phyloP scores from a whole-genome alignment of 2,329 filamentous ascomycete species.

The Colletotrichum tropicale region DNA sequence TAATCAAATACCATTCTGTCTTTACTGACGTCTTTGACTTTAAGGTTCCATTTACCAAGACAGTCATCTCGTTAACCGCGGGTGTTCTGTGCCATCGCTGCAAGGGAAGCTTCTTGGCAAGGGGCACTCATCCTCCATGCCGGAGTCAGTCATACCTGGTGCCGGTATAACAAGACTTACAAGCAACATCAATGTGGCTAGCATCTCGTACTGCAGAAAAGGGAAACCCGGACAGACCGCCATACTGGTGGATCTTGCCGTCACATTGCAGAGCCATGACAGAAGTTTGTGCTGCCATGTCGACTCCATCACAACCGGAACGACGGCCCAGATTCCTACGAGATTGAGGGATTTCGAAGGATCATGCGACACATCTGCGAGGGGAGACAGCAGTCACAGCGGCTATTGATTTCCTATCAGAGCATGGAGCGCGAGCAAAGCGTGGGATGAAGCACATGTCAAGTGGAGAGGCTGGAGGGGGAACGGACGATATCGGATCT shows the following conservation, averaged over 20 bases:
- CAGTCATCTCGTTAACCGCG: background rate
- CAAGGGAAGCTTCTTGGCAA: background rate
- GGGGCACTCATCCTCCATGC: background rate
- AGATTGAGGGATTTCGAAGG: background rate
- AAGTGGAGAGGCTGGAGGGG: background rate
- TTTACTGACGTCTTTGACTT: background rate
- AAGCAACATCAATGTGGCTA: background rate
- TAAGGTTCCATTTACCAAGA: background rate
- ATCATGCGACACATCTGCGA: background rate
- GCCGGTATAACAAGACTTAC: background rate
- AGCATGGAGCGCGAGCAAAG: background rate
- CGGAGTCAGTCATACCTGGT: background rate
- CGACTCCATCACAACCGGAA: background rate
- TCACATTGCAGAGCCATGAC: background rate
- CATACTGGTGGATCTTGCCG: background rate
- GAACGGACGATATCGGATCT: background rate
- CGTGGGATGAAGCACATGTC: background rate
- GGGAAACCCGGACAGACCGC: background rate
- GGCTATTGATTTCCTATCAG: constrained; percentile 22
- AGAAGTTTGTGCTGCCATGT: background rate
- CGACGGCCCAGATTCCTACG: background rate
- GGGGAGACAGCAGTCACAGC: background rate
- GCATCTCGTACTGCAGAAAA: background rate
- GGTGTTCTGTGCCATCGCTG: background rate
- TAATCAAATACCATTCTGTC: background rate